A percentile compares a stretch with the other conserved stretches of the same genome.
phyloP scores from a whole-genome alignment of 768 basidiomycete genomes.

The Sporobolomyces phaffii region DNA sequence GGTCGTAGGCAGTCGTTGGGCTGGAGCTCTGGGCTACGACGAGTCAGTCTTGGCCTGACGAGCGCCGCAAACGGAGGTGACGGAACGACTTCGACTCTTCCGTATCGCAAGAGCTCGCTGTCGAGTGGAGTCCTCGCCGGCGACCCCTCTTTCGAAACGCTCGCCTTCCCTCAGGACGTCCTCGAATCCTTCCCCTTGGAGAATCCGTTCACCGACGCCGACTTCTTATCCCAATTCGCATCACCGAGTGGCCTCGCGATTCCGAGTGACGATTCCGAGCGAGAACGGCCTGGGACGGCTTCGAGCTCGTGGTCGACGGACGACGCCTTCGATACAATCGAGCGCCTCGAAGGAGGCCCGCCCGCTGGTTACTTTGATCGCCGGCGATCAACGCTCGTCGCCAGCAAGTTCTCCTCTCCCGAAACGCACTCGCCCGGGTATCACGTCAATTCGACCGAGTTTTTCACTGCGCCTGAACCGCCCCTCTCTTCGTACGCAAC shows the following conservation, averaged over 20 bases:
- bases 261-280: not conserved
- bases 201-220: constrained; percentile 5
- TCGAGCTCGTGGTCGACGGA: constrained; percentile 22
- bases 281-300: constrained; percentile 13
- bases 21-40: constrained; percentile 16
- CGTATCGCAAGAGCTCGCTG: constrained; percentile 1
- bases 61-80: not conserved
- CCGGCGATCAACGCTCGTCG: constrained; percentile 14
- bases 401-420: constrained; percentile 15
- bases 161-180: constrained; percentile 17
- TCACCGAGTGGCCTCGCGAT: not conserved
- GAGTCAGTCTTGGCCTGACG: constrained; percentile 9
- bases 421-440: not conserved
- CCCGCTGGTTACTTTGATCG: constrained; percentile 2
- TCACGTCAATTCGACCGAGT: constrained; percentile 25
- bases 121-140: constrained; percentile 5
- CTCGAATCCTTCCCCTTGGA: constrained; percentile 17
- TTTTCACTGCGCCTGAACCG: constrained; percentile 1
- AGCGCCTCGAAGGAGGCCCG: constrained; percentile 15
- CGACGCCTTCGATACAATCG: constrained; percentile 11
- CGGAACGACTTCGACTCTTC: not conserved
- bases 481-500: constrained; percentile 1
- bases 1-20: constrained; percentile 35
- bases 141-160: constrained; percentile 14
- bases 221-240: constrained; percentile 5